Conservation (phyloP, 1,284 basidiomycete species). For the Leccinum huronense region DNA sequence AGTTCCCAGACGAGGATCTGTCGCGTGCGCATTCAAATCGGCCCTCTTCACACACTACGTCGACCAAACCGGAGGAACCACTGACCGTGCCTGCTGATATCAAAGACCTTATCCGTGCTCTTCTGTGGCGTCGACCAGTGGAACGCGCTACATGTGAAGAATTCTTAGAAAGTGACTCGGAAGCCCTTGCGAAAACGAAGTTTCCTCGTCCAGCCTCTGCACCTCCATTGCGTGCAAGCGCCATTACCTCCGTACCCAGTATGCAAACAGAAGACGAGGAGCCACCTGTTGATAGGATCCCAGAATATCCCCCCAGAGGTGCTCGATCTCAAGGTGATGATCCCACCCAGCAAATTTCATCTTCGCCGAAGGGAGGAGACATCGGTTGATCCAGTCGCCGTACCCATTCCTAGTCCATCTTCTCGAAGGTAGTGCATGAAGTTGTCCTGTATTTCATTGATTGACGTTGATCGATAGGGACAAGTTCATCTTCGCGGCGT, state of each 20-base stretch:
- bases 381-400: constrained; percentile 16
- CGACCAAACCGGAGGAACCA: constrained; percentile 38
- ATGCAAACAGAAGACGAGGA: constrained; percentile 34
- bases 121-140: constrained; percentile 82
- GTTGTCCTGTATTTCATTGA: background rate
- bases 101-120: constrained; percentile 81
- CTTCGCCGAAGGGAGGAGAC: constrained; percentile 47
- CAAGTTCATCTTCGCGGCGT: constrained; percentile 21
- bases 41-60: constrained; percentile 17
- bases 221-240: constrained; percentile 18
- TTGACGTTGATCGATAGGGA: constrained; percentile 4
- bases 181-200: constrained; percentile 78
- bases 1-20: constrained; percentile 88
- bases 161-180: constrained; percentile 72
- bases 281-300: constrained; percentile 39
- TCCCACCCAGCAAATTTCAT: constrained; percentile 74
- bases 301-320: constrained; percentile 74
- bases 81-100: constrained; percentile 77
- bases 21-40: constrained; percentile 29
- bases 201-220: constrained; percentile 51
- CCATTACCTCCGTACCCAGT: constrained; percentile 18
- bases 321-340: constrained; percentile 72
- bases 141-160: constrained; percentile 91
- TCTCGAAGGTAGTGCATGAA: constrained; percentile 22
- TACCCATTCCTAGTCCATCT: constrained; percentile 11